Base-by-base conservation (phyloP, 2,329 filamentous ascomycete genomes). In the Tolypocladium ovalisporum region DNA sequence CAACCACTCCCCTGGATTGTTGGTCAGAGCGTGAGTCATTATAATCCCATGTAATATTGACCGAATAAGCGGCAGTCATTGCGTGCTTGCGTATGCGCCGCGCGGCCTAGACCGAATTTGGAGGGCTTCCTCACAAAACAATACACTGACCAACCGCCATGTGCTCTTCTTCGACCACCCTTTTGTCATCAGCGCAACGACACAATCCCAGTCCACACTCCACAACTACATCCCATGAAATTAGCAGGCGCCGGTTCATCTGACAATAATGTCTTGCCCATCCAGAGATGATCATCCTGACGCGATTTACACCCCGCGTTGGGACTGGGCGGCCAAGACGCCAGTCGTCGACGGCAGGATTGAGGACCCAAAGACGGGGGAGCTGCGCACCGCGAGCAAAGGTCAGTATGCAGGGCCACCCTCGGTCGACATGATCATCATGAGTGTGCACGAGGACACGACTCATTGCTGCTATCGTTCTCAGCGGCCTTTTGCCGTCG, bases 261-360 rank as follows among this genome's bases (percentile, higher is more conserved):
- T 42, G 39, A 13, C n/a, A 7, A n/a, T n/a, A 19, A 40, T 40
- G 39, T 3, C 39, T 40, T 40, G 15, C 19, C 4, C 17, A 7
- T 22, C 6, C 19, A 9, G 37, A 29, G 29, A 5, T 8, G n/a
- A 49, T n/a, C 61, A 61, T 47, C 55, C 61, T 27, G 13, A 51
- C n/a, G 49, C 57, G 34, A 39, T 62, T 35, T 29, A 55, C 32
- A 24, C 49, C 22, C 44, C 55, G 1, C 55, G 53, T 2, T 62
- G 61, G 60, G 56, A 62, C 44, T 37, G 24, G 17, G 59, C 60
- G 12, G 47, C 47, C 10, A 22, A 49, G 37, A 57, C 56, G 13
- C 56, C 59, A 0, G 52, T 62, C 19, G 58, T 62, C 10, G 60
- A 62, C n/a, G 57, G 55, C 42, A 61, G 61, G 47, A 59, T 59